These are phyloP conservation scores for Phalaenopsis equestris DNA, from an alignment of 106 monocot genomes.

Conservation along the genomic window DNA sequence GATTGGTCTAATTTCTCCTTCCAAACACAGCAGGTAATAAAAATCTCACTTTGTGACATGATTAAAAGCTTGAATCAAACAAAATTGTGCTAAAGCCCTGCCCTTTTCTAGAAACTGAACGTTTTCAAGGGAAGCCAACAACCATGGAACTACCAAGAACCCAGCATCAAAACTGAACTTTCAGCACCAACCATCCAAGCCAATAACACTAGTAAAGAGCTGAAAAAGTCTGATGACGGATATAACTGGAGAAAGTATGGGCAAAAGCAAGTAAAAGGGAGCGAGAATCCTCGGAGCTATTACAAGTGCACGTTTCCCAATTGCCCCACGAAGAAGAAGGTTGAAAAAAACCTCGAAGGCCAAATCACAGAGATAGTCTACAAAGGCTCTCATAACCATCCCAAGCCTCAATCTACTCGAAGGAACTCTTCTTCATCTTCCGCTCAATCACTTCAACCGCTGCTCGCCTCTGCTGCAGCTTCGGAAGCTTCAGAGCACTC, in stretches of 20 bases:
- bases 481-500: conserved; percentile 26
- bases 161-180: conserved; percentile 6
- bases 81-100: background rate
- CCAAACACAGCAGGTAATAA: conserved; percentile 8
- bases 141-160: conserved; percentile 16
- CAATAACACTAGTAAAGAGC: background rate
- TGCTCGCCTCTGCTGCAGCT: background rate
- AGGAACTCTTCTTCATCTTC: conserved; percentile 27
- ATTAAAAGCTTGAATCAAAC: background rate
- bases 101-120: background rate
- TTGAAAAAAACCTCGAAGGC: conserved; percentile 45
- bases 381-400: conserved; percentile 51
- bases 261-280: conserved; percentile 60
- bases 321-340: conserved; percentile 61
- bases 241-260: conserved; percentile 75
- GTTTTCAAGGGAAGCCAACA: conserved; percentile 9
- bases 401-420: conserved; percentile 49
- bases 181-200: background rate
- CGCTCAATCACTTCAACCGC: conserved; percentile 17
- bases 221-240: conserved; percentile 42
- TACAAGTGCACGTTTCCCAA: conserved; percentile 57
- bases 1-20: conserved; percentile 35
- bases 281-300: conserved; percentile 61
- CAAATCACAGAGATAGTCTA: conserved; percentile 58
- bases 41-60: background rate